Evolutionary conservation across 305 asterid genomes (phyloP).

Genomic region (Stenogyne calaminthoides): DNA sequence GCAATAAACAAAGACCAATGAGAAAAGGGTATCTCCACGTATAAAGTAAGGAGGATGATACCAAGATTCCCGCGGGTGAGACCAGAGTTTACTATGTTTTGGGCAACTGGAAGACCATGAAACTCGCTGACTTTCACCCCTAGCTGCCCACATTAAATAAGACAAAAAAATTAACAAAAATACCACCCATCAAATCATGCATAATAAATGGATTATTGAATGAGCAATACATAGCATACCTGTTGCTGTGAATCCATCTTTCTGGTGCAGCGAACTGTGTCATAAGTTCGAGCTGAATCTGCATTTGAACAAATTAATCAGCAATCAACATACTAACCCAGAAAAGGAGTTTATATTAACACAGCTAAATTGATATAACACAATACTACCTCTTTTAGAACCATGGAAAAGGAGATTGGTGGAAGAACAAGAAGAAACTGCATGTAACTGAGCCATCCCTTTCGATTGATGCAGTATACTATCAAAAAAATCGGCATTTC

Average conservation of each 20-base stretch:
- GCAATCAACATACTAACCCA: not conserved
- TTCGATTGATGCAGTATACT: not conserved
- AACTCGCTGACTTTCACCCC: constrained; percentile 59
- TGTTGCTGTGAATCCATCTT: constrained; percentile 40
- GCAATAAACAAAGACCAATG: constrained; percentile 4
- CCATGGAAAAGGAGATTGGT: constrained; percentile 38
- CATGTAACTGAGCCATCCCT: constrained; percentile 62
- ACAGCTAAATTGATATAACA: not conserved
- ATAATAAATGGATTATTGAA: constrained; percentile 13
- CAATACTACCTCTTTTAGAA: constrained; percentile 39
- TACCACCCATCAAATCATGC: not conserved
- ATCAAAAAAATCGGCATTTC: constrained; percentile 10
- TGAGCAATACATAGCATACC: constrained; percentile 33
- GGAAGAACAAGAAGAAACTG: constrained; percentile 49
- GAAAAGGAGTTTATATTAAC: not conserved
- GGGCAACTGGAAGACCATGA: constrained; percentile 50
- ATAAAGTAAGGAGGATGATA: constrained; percentile 31
- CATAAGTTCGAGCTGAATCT: constrained; percentile 34
- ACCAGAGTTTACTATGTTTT: constrained; percentile 35
- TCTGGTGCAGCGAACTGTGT: constrained; percentile 34
- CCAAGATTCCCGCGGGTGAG: constrained; percentile 42
- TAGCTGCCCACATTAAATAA: constrained; percentile 46
- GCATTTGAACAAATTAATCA: constrained; percentile 13
- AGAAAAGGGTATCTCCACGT: not conserved
- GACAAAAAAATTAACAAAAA: not conserved